Evolutionary conservation across 2,329 filamentous ascomycete species (phyloP).

Genomic region (Thelonectria olida): DNA sequence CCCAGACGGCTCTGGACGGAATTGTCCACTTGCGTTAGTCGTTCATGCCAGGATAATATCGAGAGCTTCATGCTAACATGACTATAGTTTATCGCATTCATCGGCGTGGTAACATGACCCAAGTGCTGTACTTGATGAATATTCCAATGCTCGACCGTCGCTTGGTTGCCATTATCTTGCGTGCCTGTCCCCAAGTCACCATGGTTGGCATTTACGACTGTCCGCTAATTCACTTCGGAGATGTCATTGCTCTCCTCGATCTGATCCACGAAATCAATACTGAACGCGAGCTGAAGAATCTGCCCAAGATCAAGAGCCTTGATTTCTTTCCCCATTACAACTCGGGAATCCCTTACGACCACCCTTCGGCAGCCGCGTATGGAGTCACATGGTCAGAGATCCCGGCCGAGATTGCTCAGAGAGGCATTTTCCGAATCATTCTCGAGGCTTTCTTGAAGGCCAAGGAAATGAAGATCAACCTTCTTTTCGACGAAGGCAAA

Average conservation of each 20-base stretch:
- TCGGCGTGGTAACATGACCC: conserved; percentile 23
- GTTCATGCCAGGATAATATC: not conserved
- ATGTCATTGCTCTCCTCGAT: conserved; percentile 46
- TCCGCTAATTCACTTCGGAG: conserved; percentile 48
- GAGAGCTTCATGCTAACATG: conserved; percentile 17
- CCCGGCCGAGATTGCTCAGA: conserved; percentile 40
- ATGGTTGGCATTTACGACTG: conserved; percentile 51
- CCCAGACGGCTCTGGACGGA: conserved; percentile 18
- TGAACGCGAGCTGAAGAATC: conserved; percentile 19
- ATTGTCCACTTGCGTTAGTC: conserved; percentile 36
- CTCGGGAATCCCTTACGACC: conserved; percentile 34
- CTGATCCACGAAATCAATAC: conserved; percentile 48
- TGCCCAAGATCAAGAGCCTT: conserved; percentile 35
- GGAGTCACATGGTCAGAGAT: conserved; percentile 43
- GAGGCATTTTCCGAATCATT: conserved; percentile 46
- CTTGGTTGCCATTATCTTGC: conserved; percentile 46
- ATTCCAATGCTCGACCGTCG: conserved; percentile 45
- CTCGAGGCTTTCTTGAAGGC: conserved; percentile 48
- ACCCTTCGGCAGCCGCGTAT: conserved; percentile 29
- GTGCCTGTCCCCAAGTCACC: conserved; percentile 42
- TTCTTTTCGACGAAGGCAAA: conserved; percentile 43
- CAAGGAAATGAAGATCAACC: conserved; percentile 37
- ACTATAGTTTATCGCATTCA: conserved; percentile 38
- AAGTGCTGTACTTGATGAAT: conserved; percentile 43
- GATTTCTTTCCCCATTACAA: conserved; percentile 49